A percentile compares a stretch with the other conserved stretches of the same genome.
Evolutionary conservation across 306 rosid species (phyloP).

Genomic region (Trichosanthes cucumerina): DNA sequence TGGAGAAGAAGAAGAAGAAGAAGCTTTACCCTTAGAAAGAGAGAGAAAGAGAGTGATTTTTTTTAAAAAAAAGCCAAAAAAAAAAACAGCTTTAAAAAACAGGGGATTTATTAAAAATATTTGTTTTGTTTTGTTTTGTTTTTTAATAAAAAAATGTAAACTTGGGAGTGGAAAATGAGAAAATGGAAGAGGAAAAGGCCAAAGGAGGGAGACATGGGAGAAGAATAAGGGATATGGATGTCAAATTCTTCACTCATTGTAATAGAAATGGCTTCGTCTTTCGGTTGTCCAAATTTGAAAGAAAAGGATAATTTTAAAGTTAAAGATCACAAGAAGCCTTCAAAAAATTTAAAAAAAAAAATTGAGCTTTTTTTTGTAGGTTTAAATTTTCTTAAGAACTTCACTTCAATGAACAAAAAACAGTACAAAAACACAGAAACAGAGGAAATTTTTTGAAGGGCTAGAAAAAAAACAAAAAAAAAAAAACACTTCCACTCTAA

Average conservation of each 20-base stretch:
- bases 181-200: conserved; percentile 4
- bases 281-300: conserved; percentile 60
- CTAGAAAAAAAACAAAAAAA: conserved; percentile 23
- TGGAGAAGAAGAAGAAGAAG: neutral
- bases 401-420: too few species aligned
- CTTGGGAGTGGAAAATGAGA: neutral
- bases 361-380: conserved; percentile 14
- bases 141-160: neutral
- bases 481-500: conserved; percentile 24
- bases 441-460: neutral
- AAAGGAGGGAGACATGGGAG: conserved; percentile 24
- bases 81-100: conserved; percentile 18
- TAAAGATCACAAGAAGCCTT: conserved; percentile 10
- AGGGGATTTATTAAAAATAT: neutral
- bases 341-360: conserved; percentile 14
- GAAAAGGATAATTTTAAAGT: conserved; percentile 56
- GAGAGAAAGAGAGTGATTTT: conserved; percentile 12
- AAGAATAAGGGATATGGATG: conserved; percentile 27
- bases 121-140: neutral
- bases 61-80: conserved; percentile 3
- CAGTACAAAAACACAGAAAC: neutral
- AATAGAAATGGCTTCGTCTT: conserved; percentile 32
- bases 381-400: neutral
- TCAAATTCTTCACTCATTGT: conserved; percentile 37
- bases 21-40: neutral